These are phyloP conservation scores for Lentinula novae-zelandiae DNA, from an alignment of 1,284 basidiomycete species.

Conservation along the genomic window DNA sequence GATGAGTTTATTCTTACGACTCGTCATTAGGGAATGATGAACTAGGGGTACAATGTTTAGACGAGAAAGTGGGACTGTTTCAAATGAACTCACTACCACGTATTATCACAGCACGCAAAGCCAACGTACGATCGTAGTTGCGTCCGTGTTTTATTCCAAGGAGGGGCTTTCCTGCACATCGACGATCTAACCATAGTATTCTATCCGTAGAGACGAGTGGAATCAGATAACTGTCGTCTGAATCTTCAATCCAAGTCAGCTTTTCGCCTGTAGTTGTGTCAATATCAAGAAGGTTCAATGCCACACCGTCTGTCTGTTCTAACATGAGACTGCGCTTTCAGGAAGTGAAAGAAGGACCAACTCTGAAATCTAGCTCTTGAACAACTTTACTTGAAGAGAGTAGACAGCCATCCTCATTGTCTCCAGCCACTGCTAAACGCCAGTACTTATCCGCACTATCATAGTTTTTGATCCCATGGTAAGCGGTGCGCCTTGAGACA, in stretches of 20 bases:
- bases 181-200: slow-evolving; percentile 64
- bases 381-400: slow-evolving; percentile 31
- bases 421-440: slow-evolving; percentile 23
- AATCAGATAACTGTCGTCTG: slow-evolving; percentile 37
- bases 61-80: background rate
- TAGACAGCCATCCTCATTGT: slow-evolving; percentile 18
- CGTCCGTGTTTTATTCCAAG: slow-evolving; percentile 59
- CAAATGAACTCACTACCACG: slow-evolving; percentile 30
- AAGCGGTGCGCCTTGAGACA: background rate
- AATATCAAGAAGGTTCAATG: slow-evolving; percentile 32
- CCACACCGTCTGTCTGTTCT: slow-evolving; percentile 24
- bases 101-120: slow-evolving; percentile 34
- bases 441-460: slow-evolving; percentile 27
- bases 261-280: slow-evolving; percentile 27
- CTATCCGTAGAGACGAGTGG: slow-evolving; percentile 56
- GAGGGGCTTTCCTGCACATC: slow-evolving; percentile 51
- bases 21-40: slow-evolving; percentile 50
- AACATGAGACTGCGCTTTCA: background rate
- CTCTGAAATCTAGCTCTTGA: slow-evolving; percentile 45
- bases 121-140: slow-evolving; percentile 55
- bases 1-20: slow-evolving; percentile 51
- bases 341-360: slow-evolving; percentile 23
- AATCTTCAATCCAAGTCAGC: slow-evolving; percentile 50
- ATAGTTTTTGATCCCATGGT: background rate
- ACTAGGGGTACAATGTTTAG: slow-evolving; percentile 14